A percentile compares a stretch with the other conserved stretches of the same genome.
Conservation (phyloP, 1,139 yeast genomes). For the Saccharomycopsis crataegensis region DNA sequence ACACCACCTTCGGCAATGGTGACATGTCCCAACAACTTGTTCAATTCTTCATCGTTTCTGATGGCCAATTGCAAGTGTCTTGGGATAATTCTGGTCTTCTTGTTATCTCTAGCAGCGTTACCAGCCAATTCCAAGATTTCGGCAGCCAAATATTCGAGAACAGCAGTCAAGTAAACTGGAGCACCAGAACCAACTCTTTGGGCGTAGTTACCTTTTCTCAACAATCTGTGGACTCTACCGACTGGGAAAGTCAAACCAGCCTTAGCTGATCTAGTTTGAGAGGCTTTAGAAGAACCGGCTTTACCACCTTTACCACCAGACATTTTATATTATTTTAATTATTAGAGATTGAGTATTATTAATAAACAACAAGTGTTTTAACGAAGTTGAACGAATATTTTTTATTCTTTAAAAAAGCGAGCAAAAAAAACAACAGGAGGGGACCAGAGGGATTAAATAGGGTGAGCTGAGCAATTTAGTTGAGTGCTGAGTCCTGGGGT, state of each 20-base stretch:
- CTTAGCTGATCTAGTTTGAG: slow-evolving; percentile 96
- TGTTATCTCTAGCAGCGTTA: slow-evolving; percentile 98
- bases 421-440: not conserved
- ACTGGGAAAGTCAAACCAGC: slow-evolving; percentile 99
- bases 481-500: too few relatives aligned
- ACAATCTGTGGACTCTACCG: slow-evolving; percentile 96
- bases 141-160: slow-evolving; percentile 54
- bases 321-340: slow-evolving; percentile 50
- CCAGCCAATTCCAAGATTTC: slow-evolving; percentile 98
- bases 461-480: too few relatives aligned
- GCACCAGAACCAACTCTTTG: slow-evolving; percentile 99
- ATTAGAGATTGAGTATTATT: too few relatives aligned
- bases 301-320: slow-evolving; percentile 99
- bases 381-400: not conserved
- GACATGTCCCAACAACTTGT: slow-evolving; percentile 13
- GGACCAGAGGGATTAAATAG: too few relatives aligned
- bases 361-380: not conserved
- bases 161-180: slow-evolving; percentile 65
- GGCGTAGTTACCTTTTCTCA: slow-evolving; percentile 98
- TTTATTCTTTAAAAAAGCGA: not conserved
- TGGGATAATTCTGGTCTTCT: slow-evolving; percentile 75
- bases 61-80: slow-evolving; percentile 3
- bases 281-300: slow-evolving; percentile 88
- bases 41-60: slow-evolving; percentile 14
- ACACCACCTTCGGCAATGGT: slow-evolving; percentile 70